Evolutionary conservation across 768 basidiomycete genomes (phyloP).

Genomic region (Brasilioporus rufonigricans): DNA sequence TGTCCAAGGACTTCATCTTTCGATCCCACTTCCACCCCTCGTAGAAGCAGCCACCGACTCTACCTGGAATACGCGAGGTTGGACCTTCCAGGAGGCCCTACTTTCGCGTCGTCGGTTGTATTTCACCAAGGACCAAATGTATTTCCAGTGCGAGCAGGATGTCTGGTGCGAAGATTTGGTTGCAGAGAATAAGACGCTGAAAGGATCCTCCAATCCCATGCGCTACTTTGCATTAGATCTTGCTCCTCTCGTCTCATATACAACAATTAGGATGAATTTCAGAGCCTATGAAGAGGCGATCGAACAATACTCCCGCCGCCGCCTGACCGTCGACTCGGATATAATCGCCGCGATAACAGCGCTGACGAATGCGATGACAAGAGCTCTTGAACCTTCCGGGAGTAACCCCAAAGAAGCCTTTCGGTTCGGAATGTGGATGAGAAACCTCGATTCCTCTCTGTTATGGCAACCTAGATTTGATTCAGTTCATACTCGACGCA

Average conservation of each 20-base stretch:
- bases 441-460: conserved; percentile 13
- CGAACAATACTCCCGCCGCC: conserved; percentile 13
- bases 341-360: conserved; percentile 10
- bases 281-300: conserved; percentile 8
- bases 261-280: neutral
- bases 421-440: conserved; percentile 1
- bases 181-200: conserved; percentile 11
- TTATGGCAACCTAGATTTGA: conserved; percentile 23
- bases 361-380: conserved; percentile 3
- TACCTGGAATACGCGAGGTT: conserved; percentile 20
- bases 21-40: conserved; percentile 17
- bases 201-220: conserved; percentile 7
- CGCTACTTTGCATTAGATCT: neutral
- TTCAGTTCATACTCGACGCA: conserved; percentile 8
- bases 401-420: neutral
- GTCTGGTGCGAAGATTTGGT: conserved; percentile 24
- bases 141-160: conserved; percentile 22
- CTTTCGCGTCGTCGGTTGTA: conserved; percentile 23
- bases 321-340: conserved; percentile 14
- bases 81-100: conserved; percentile 23
- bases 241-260: neutral
- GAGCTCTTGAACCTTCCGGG: neutral
- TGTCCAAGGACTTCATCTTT: conserved; percentile 23
- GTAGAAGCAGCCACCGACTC: conserved; percentile 4
- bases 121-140: conserved; percentile 21